Base-by-base conservation (phyloP, 2,329 filamentous ascomycete genomes). In the Proliferodiscus dingleyae region DNA sequence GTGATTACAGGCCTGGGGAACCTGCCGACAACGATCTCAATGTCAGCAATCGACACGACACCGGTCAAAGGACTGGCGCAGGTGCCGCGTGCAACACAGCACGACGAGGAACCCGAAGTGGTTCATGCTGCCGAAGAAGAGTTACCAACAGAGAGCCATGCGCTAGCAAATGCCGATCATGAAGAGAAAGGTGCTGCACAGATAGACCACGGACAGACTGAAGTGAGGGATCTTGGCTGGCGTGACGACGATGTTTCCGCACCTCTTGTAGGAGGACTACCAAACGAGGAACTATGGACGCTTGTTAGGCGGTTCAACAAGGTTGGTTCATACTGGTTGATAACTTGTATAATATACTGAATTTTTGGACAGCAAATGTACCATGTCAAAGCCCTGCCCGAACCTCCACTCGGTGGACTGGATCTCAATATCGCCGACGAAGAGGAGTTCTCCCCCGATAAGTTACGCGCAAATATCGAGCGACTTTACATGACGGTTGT, bases 231-330 rank as follows among this genome's bases (percentile, higher is more conserved):
- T 62, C 59, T 82, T 36, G 78, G 78, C 21, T 82, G 78, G 78
- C 74, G 76, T 48, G 71, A 77, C 37, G 66, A 71, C 29, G 73
- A 78, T 26, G 72, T 81, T 39, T 66, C 70, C 2, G 69, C 64
- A 30, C 77, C 75, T 2, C 67, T 85, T 2, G 77, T 83, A 2
- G 75, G 77, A 15, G 78, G 80, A 7, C 57, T 84, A 37, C 66
- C 70, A 7, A 85, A 85, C 55, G 80, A 85, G 40, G 78, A 84
- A 45, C 61, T 85, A 5, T 85, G 81, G 79, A 70, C 50, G n/a
- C 42, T 58, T 18, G 42, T 58, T 11, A 47, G 54, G 47, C 37
- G 54, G 10, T 58, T 56, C 30, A 58, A 58, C 28, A 55, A 56
- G 45, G 55, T 54, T 24, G 21, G 46, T 28, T 32, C 36, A 13